Evolutionary conservation across 352 stramenopile genomes (phyloP).

Genomic region (Globisporangium mamillatum): DNA sequence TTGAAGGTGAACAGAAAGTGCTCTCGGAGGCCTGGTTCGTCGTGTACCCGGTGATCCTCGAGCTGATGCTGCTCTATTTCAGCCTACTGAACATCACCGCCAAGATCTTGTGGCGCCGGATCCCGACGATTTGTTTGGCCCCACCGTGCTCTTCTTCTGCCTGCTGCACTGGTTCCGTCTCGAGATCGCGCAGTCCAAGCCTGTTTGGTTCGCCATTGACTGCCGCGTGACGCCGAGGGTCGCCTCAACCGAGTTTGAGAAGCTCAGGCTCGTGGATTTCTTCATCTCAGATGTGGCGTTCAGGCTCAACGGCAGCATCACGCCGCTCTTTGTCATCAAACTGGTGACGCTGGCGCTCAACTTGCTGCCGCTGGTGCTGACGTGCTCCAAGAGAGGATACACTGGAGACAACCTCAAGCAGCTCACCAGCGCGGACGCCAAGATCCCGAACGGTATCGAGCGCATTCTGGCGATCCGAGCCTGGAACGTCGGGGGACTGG

Average conservation of each 20-base stretch:
- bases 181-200: constrained; percentile 16
- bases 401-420: constrained; percentile 9
- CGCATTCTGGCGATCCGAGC: constrained; percentile 2
- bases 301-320: constrained; percentile 30
- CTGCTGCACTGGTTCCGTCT: constrained; percentile 31
- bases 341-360: constrained; percentile 36
- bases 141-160: constrained; percentile 34
- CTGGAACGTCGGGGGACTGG: neutral
- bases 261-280: constrained; percentile 31
- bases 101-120: constrained; percentile 31
- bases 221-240: constrained; percentile 27
- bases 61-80: constrained; percentile 40
- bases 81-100: constrained; percentile 43
- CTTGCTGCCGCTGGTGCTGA: constrained; percentile 30
- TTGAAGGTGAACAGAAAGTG: constrained; percentile 41
- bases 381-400: neutral
- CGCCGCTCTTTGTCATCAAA: constrained; percentile 44
- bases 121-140: constrained; percentile 37
- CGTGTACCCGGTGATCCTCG: constrained; percentile 41
- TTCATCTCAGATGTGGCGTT: constrained; percentile 28
- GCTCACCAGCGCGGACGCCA: neutral
- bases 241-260: constrained; percentile 31
- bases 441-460: constrained; percentile 8
- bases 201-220: constrained; percentile 17
- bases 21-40: constrained; percentile 46